Base-by-base conservation (phyloP, 768 basidiomycete species). In the Peribolospora baueri region DNA sequence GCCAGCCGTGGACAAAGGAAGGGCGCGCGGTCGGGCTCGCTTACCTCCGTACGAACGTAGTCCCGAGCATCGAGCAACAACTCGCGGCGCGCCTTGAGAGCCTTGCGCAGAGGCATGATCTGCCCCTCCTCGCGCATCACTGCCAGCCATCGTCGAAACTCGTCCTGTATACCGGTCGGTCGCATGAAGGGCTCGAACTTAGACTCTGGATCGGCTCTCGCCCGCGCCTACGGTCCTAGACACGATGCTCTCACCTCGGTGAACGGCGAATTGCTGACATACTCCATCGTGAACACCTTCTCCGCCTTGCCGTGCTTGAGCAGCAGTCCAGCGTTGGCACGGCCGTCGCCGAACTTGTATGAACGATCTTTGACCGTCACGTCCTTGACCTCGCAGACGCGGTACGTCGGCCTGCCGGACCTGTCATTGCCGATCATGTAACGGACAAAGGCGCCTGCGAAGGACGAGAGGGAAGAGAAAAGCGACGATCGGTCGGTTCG, bases 381-480 rank as follows among this genome's bases (percentile, higher is more conserved):
- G 48, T 88, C 76, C 14, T 69, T 67, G 43, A 97, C 72, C 67
- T 84, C 76, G 64, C 85, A 88, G 50, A 88, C 74, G 54, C 90
- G 76, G 67, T 95, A 95, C 25, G 82, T 74, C 13, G 74, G 72
- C 53, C 70, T 61, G 5, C 73, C 71, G 7, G 68, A 65, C 51
- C 66, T 64, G 54, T 84, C 79, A 2, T 70, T 60, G 0, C 83
- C 84, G 59, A 90, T 78, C 45, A 83, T 70, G 63, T 83, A 82
- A 45, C 90, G 76, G 7, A 97, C 86, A 77, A 80, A 97, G 37
- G 77, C 76, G 49, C 81, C 88, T 87, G 50, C 48, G 46, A 52
- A 9, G 42, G 8, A 11, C 52, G 59, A 60, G 47, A 52, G 45
- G 5, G 58, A 49, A 36, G 51, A 3, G 52, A 52, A 51, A 7